Percentiles rank a stretch among this genome's conserved stretches.
phyloP scores from a whole-genome alignment of 2,329 filamentous ascomycete species.

The Paramyrothecium sp. region DNA sequence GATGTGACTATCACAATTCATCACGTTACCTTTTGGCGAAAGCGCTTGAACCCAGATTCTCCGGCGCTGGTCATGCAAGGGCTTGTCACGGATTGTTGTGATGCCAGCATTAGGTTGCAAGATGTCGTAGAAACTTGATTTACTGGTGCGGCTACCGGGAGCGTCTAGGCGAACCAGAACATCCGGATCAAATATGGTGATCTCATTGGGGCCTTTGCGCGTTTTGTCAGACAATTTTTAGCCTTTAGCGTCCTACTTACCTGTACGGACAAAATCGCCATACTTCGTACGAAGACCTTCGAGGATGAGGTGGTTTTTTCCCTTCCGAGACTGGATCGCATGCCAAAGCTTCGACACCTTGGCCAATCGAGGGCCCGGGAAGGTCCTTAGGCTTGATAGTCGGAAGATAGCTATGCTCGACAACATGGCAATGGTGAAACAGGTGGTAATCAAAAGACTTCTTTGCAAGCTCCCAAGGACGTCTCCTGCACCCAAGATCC shows the following conservation, averaged over 20 bases:
- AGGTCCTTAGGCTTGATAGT: slow-evolving; percentile 12
- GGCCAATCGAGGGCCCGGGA: slow-evolving; percentile 12
- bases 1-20: too few relatives aligned
- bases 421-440: slow-evolving; percentile 17
- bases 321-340: slow-evolving; percentile 2
- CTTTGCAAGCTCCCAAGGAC: too few relatives aligned
- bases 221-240: neutral
- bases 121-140: slow-evolving; percentile 24
- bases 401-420: slow-evolving; percentile 17
- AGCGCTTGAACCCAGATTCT: slow-evolving; percentile 19
- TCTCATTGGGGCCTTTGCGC: slow-evolving; percentile 15
- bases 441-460: neutral
- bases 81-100: slow-evolving; percentile 15
- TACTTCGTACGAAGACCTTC: slow-evolving; percentile 7
- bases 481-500: neutral
- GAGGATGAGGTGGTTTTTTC: slow-evolving; percentile 4
- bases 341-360: slow-evolving; percentile 13
- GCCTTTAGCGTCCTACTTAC: slow-evolving; percentile 4
- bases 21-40: slow-evolving; percentile 16
- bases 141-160: slow-evolving; percentile 6
- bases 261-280: slow-evolving; percentile 14
- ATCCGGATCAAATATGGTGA: slow-evolving; percentile 1
- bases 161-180: neutral
- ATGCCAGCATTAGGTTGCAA: slow-evolving; percentile 15
- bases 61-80: slow-evolving; percentile 16